phyloP scores from a whole-genome alignment of 1,284 basidiomycete genomes.

The Ustilago sp. region DNA sequence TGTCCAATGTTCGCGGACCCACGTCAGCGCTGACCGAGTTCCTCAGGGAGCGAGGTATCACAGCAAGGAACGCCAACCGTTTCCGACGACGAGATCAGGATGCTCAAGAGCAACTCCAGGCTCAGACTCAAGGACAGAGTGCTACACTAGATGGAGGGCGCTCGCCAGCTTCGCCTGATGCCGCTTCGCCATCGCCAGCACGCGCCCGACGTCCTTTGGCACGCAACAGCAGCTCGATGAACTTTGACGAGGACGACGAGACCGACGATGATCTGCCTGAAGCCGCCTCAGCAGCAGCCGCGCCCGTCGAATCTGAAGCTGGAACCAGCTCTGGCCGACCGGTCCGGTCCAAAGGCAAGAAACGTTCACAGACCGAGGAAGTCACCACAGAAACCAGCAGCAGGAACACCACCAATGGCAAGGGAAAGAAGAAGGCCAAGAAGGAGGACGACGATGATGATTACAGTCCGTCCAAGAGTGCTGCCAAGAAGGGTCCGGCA shows the following conservation, averaged over 20 bases:
- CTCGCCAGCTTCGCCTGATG: conserved; percentile 18
- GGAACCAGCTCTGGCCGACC: conserved; percentile 69
- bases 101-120: conserved; percentile 72
- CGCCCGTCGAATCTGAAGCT: conserved; percentile 31
- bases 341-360: conserved; percentile 46
- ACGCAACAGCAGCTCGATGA: conserved; percentile 52
- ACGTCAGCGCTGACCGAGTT: conserved; percentile 92
- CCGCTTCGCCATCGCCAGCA: conserved; percentile 13
- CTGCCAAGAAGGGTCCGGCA: conserved; percentile 73
- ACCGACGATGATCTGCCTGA: conserved; percentile 76
- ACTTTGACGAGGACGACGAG: conserved; percentile 74
- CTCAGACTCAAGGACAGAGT: conserved; percentile 36
- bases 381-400: conserved; percentile 69
- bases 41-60: conserved; percentile 83
- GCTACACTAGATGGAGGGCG: conserved; percentile 34
- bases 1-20: conserved; percentile 79
- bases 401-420: conserved; percentile 71
- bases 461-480: conserved; percentile 72
- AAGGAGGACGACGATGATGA: conserved; percentile 46
- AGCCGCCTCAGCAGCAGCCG: conserved; percentile 47
- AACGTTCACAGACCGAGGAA: conserved; percentile 25
- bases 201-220: conserved; percentile 28
- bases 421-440: conserved; percentile 66
- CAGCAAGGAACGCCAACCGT: conserved; percentile 75
- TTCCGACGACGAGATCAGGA: conserved; percentile 57